These are phyloP conservation scores for Nakazawaea populi DNA, from an alignment of 805 yeast genomes.

Conservation along the genomic window DNA sequence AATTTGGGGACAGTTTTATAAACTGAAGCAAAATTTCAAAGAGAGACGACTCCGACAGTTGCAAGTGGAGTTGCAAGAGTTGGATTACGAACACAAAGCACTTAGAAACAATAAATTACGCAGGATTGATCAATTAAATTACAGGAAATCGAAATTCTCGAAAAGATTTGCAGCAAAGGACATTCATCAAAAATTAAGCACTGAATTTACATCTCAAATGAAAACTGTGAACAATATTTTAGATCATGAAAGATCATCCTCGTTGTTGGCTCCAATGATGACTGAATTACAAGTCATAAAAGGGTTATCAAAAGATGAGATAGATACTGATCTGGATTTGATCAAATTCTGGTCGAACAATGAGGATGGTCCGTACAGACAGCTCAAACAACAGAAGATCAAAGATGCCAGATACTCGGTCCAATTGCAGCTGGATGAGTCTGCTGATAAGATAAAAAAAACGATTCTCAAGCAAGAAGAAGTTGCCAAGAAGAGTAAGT, in stretches of 20 bases:
- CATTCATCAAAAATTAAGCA: not conserved
- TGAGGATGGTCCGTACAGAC: conserved; percentile 5
- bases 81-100: conserved; percentile 2
- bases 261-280: too few species aligned
- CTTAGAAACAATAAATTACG: not conserved
- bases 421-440: not conserved
- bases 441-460: not conserved
- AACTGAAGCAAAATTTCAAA: conserved; percentile 5
- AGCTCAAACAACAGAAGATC: not conserved
- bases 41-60: not conserved
- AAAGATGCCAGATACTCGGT: not conserved
- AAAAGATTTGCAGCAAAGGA: not conserved
- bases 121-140: not conserved
- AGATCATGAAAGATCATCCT: not conserved
- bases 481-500: conserved; percentile 21
- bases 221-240: not conserved
- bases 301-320: conserved; percentile 1
- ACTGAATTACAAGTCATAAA: not conserved
- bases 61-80: not conserved
- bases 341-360: conserved; percentile 6
- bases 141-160: not conserved
- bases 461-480: conserved; percentile 15
- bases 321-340: conserved; percentile 1
- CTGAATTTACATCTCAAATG: not conserved
- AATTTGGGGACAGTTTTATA: conserved; percentile 4